Percentiles rank a stretch among this genome's conserved stretches.
Conservation (phyloP, 805 yeast genomes). For the Cyberlindnera euphorbiiphila region DNA sequence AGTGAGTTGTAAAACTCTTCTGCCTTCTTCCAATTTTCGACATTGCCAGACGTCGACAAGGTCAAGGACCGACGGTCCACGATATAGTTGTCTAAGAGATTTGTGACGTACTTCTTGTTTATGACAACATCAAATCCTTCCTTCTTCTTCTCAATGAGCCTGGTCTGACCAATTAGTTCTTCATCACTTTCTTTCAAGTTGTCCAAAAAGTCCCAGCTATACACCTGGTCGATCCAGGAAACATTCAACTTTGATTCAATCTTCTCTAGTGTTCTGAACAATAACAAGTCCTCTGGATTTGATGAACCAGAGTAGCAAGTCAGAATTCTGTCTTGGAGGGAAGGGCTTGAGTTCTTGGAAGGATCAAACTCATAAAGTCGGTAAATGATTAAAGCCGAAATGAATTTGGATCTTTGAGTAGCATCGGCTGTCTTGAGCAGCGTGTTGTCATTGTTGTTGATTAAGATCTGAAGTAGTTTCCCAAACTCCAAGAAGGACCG, state of each 20-base stretch:
- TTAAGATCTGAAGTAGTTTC: slow-evolving; percentile 58
- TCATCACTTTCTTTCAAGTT: slow-evolving; percentile 36
- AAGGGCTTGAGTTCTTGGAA: slow-evolving; percentile 40
- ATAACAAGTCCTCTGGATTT: slow-evolving; percentile 54
- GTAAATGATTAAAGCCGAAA: slow-evolving; percentile 44
- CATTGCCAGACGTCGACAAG: slow-evolving; percentile 2
- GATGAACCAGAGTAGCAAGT: slow-evolving; percentile 61
- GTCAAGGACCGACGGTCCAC: slow-evolving; percentile 31
- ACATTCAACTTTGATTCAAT: slow-evolving; percentile 51
- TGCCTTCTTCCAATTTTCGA: slow-evolving; percentile 29
- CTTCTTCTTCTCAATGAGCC: slow-evolving; percentile 42
- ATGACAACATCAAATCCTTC: slow-evolving; percentile 49
- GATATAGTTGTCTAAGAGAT: slow-evolving; percentile 40
- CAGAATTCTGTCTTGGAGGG: slow-evolving; percentile 47
- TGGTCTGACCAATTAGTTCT: slow-evolving; percentile 46
- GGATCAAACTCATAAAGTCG: slow-evolving; percentile 47
- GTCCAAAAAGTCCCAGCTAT: slow-evolving; percentile 61
- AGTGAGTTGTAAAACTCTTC: slow-evolving; percentile 29
- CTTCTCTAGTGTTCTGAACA: slow-evolving; percentile 50
- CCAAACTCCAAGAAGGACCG: slow-evolving; percentile 38
- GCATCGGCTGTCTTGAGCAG: slow-evolving; percentile 30
- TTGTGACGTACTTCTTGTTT: slow-evolving; percentile 44
- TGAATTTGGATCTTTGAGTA: slow-evolving; percentile 32
- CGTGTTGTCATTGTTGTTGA: slow-evolving; percentile 46
- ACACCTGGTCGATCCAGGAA: slow-evolving; percentile 65